A percentile compares a stretch with the other conserved stretches of the same genome.
phyloP scores from a whole-genome alignment of 495 filamentous ascomycete genomes.

The Penicillium chermesinum region DNA sequence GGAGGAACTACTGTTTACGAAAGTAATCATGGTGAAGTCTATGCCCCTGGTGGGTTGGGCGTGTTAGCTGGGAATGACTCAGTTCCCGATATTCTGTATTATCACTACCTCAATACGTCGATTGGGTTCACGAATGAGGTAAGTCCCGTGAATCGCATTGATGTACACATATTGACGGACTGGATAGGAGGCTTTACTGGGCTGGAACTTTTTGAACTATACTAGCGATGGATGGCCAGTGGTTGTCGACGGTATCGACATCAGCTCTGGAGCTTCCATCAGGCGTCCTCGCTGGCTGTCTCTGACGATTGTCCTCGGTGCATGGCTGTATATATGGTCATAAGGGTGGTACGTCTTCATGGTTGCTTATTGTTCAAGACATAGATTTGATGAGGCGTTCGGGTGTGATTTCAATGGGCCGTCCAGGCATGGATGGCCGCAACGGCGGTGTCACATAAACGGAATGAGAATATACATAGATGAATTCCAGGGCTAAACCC shows the following conservation, averaged over 20 bases:
- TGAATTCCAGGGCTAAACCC: slow-evolving; percentile 7
- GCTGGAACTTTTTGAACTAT: slow-evolving; percentile 42
- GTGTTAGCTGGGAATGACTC: slow-evolving; percentile 29
- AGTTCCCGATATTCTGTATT: slow-evolving; percentile 41
- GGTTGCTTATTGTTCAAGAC: no score
- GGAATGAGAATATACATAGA: background rate
- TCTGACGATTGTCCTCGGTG: slow-evolving; percentile 2
- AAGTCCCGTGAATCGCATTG: no score
- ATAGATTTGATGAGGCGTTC: no score
- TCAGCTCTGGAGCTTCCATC: background rate
- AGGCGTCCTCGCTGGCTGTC: slow-evolving; percentile 6
- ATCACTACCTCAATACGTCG: slow-evolving; percentile 44
- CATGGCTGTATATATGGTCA: slow-evolving; percentile 19
- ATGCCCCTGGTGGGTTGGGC: slow-evolving; percentile 45
- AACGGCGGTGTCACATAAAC: slow-evolving; percentile 2
- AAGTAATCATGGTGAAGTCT: slow-evolving; percentile 41
- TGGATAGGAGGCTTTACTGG: slow-evolving; percentile 41
- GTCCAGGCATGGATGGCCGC: no score
- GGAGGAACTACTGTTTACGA: slow-evolving; percentile 43
- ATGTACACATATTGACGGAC: no score
- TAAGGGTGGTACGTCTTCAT: no score
- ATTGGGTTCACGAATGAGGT: slow-evolving; percentile 37
- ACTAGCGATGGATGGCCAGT: slow-evolving; percentile 43
- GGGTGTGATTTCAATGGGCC: no score
- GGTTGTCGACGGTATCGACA: slow-evolving; percentile 9